Conservation (phyloP, 352 stramenopile species). For the Phytophthora fragariae region DNA sequence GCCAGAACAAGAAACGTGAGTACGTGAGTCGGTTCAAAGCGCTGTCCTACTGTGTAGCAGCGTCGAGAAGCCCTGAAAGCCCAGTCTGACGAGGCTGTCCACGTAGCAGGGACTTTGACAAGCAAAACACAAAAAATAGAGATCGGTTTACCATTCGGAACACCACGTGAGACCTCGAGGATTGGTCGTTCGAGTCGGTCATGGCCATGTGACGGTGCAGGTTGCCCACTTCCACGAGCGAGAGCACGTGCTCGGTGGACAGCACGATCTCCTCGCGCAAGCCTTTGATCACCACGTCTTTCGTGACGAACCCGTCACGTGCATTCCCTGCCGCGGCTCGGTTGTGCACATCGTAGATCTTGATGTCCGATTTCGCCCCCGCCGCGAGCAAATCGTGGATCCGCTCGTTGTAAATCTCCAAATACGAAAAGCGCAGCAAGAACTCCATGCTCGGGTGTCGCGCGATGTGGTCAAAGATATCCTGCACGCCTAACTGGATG, state of each 20-base stretch:
- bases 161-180: constrained; percentile 79
- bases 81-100: constrained; percentile 33
- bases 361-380: constrained; percentile 71
- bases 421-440: constrained; percentile 91
- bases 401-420: constrained; percentile 99
- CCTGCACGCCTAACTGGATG: constrained; percentile 86
- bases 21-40: constrained; percentile 38
- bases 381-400: constrained; percentile 95
- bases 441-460: constrained; percentile 66
- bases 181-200: constrained; percentile 83
- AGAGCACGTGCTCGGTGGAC: constrained; percentile 83
- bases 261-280: constrained; percentile 84
- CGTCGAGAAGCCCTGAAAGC: constrained; percentile 5
- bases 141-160: constrained; percentile 66
- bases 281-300: constrained; percentile 89
- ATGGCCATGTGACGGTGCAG: constrained; percentile 78
- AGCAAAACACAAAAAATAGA: constrained; percentile 23
- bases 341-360: constrained; percentile 76
- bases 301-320: constrained; percentile 50
- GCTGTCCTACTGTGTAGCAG: constrained; percentile 34
- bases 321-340: constrained; percentile 37
- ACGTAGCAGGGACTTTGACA: constrained; percentile 15
- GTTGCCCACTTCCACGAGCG: constrained; percentile 85
- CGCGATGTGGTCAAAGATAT: constrained; percentile 89
- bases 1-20: constrained; percentile 23